These are phyloP conservation scores for Chaetomium sp. DNA, from an alignment of 2,329 filamentous ascomycete genomes.

Conservation along the genomic window DNA sequence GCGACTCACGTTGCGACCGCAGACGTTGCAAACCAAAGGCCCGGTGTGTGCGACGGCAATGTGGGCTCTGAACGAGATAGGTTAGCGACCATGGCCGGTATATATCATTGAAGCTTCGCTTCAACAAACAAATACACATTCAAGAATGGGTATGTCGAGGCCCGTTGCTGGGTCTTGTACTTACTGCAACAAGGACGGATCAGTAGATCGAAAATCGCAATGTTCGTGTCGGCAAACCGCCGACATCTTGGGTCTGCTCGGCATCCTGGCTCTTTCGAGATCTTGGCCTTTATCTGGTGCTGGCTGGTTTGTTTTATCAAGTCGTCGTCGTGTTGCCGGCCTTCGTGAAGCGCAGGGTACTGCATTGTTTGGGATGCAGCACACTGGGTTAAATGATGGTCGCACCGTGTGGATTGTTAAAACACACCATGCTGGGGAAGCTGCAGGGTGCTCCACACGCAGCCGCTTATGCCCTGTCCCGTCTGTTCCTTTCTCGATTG, in stretches of 20 bases:
- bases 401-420: not conserved
- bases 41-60: not conserved
- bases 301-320: too few relatives aligned
- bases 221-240: not conserved
- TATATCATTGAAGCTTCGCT: too few relatives aligned
- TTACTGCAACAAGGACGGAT: not conserved
- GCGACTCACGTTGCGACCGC: not conserved
- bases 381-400: not conserved
- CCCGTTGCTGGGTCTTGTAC: not conserved
- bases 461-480: not conserved
- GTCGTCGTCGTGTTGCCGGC: too few relatives aligned
- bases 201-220: not conserved
- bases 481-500: not conserved
- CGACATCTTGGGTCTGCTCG: not conserved
- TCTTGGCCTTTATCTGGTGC: too few relatives aligned
- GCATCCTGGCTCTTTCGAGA: too few relatives aligned
- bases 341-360: too few relatives aligned
- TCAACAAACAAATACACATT: not conserved
- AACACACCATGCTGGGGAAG: not conserved
- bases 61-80: not conserved
- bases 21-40: not conserved
- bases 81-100: too few relatives aligned
- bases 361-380: not conserved
- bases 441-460: not conserved
- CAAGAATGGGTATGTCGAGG: not conserved